A percentile compares a stretch with the other conserved stretches of the same genome.
Evolutionary conservation across 2,329 filamentous ascomycete genomes (phyloP).

Genomic region (Penicillium sp.): DNA sequence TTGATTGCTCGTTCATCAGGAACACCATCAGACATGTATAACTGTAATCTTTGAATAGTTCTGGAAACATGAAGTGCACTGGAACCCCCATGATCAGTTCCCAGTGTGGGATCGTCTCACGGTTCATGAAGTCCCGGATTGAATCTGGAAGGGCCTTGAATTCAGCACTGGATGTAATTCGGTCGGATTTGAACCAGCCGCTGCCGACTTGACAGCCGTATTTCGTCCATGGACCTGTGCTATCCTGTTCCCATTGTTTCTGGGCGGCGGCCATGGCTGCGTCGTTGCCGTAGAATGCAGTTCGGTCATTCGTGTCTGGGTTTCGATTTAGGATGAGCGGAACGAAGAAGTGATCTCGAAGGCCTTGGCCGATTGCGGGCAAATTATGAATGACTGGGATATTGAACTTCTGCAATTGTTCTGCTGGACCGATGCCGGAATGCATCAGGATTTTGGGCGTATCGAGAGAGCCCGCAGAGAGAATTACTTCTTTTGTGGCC

Average conservation of each 20-base stretch:
- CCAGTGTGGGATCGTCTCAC: conserved; percentile 52
- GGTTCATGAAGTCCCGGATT: conserved; percentile 43
- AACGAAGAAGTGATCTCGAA: conserved; percentile 18
- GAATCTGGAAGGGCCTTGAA: conserved; percentile 46
- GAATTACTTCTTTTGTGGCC: conserved; percentile 14
- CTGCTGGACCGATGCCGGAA: conserved; percentile 45
- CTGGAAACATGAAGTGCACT: conserved; percentile 40
- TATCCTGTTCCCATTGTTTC: conserved; percentile 46
- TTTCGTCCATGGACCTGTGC: conserved; percentile 34
- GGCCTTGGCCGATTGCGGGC: conserved; percentile 19
- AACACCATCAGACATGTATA: conserved; percentile 46
- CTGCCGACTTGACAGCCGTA: conserved; percentile 27
- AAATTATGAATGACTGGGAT: conserved; percentile 30
- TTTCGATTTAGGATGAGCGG: conserved; percentile 36
- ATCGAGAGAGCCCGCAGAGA: conserved; percentile 17
- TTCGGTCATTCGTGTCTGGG: conserved; percentile 41
- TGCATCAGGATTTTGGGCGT: conserved; percentile 42
- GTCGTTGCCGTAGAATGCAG: conserved; percentile 43
- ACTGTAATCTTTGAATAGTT: conserved; percentile 36
- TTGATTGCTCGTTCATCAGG: conserved; percentile 50
- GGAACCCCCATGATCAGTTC: conserved; percentile 50
- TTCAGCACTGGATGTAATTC: conserved; percentile 41
- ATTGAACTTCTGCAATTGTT: conserved; percentile 38
- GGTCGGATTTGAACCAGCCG: conserved; percentile 42
- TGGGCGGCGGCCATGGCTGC: conserved; percentile 43